Base-by-base conservation (phyloP, 176 grass and related monocot genomes). In the Cenchrus americanus region DNA sequence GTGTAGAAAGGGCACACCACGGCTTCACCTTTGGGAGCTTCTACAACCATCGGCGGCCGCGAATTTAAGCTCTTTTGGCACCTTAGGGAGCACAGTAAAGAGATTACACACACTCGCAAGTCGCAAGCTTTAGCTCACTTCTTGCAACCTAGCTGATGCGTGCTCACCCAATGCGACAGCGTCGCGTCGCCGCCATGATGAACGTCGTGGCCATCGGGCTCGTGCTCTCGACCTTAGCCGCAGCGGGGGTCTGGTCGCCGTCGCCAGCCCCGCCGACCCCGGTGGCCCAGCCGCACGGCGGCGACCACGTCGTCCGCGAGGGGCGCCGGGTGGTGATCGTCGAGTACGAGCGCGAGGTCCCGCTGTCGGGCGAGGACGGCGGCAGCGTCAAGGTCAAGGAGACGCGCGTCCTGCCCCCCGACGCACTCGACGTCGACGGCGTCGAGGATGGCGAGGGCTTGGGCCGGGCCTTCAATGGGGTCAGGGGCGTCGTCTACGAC, bases 331-430 rank as follows among this genome's bases (percentile, higher is more conserved):
- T 98, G 14, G 85, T 98, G 49, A 90, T 98, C 60, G 82, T 98
- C 19, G 96, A 94, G 86, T 95, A 98, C 79, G 91, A 98, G 85
- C 91, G 91, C 21, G 82, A 93, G 75, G 19, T 88, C 72, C 57
- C 81, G 27, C 21, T 82, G 9, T 72, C 61, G 22, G 44, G 67
- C 19, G 83, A 46, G 64, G 67, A 76, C 10, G 40, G 47, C 59
- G 49, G 41, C n/a, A 46, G 18, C 48, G 69, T 75, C 73, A 86
- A 89, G 52, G 40, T 66, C 53, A 84, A 89, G 41, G 81, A 87
- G 43, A 52, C 52, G 27, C 76, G 71, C 58, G 37, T 62, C 19
- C 52, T 43, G 30, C 41, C 66, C 2, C 50, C 49, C 0, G 62
- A 48, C 5, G 44, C 77, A 0, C 76, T 80, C 9, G 87, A 83